Evolutionary conservation across 495 filamentous ascomycete species (phyloP), one percentile per base, ranked within the genome.

Genomic region (Neurospora africana): DNA sequence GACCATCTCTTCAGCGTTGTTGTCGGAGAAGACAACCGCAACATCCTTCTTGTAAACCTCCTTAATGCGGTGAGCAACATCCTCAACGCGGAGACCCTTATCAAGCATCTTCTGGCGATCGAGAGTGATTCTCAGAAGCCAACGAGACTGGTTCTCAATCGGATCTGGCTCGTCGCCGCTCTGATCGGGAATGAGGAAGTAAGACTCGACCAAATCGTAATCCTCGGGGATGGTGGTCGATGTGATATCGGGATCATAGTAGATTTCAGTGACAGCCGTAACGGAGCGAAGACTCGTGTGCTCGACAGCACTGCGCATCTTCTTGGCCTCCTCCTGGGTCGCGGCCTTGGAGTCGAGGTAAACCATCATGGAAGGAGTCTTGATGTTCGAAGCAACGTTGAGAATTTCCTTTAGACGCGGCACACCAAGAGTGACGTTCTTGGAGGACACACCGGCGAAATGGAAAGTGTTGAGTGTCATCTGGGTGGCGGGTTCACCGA

Each of bases 401-500:
- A 99, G 84, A 88, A 99, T 98, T 83, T 99, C 95, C 88, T 99
- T 99, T 23, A 99, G 86, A 88, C 95, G 94, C 68, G 95, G 95
- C 33, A 99, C 95, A 92, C 95, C 95, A 70, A 98, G 91, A 30
- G 95, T 99, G 68, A 98, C 93, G 86, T 98, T 99, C 90, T 99
- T 99, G 30, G 95, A 97, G 2, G 96, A 96, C 58, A 99, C 93
- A 96, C 95, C 95, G 81, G 95, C 93, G 83, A 99, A 98, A 87
- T 99, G 95, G 90, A 99, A 99, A 36, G 95, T 99, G 82, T 99
- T 99, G 68, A 99, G 82, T 0, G 95, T 99, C 95, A 99, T 99
- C 84, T 99, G 95, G 2, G 95, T 99, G 61, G 95, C 95, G 23
- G 95, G 95, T 81, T 99, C 95, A 85, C 95, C 95, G 81, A 99